Conservation (phyloP, 2,329 filamentous ascomycete genomes). For the Phyllosticta paracitricarpa region DNA sequence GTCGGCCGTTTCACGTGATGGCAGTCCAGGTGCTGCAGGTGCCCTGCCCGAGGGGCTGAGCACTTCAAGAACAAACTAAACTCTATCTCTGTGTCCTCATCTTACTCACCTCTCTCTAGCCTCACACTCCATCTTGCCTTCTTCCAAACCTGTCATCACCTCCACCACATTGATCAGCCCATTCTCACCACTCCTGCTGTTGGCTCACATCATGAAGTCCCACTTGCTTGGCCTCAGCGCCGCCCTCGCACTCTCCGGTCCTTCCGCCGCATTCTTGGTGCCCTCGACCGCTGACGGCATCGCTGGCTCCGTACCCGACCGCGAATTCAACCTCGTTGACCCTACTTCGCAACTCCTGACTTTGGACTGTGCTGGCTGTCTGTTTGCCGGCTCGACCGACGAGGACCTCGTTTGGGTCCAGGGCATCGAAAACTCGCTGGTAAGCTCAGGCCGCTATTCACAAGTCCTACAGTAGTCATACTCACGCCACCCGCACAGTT, state of each 20-base stretch:
- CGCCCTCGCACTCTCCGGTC: conserved; percentile 25
- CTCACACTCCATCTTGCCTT: not conserved
- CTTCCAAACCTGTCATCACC: not conserved
- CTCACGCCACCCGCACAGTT: conserved; percentile 20
- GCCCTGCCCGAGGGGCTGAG: not conserved
- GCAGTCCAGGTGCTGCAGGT: not conserved
- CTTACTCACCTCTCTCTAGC: not conserved
- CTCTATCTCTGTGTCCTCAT: not conserved
- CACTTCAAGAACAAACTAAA: not conserved
- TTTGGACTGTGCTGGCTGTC: conserved; percentile 26
- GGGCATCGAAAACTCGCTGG: conserved; percentile 25
- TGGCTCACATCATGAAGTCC: conserved; percentile 20
- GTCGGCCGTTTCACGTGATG: not conserved
- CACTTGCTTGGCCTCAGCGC: conserved; percentile 24
- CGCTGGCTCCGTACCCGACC: conserved; percentile 19
- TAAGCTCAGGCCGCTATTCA: conserved; percentile 15
- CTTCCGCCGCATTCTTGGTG: conserved; percentile 9
- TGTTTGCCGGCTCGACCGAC: conserved; percentile 11
- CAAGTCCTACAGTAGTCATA: conserved; percentile 1
- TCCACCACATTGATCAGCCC: not conserved
- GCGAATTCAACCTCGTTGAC: conserved; percentile 15
- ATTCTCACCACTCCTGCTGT: not conserved
- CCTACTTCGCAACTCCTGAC: conserved; percentile 23
- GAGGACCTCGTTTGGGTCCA: conserved; percentile 20
- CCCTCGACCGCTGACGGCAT: conserved; percentile 16